Conservation (phyloP, 768 basidiomycete genomes). For the Cubamyces sp. region DNA sequence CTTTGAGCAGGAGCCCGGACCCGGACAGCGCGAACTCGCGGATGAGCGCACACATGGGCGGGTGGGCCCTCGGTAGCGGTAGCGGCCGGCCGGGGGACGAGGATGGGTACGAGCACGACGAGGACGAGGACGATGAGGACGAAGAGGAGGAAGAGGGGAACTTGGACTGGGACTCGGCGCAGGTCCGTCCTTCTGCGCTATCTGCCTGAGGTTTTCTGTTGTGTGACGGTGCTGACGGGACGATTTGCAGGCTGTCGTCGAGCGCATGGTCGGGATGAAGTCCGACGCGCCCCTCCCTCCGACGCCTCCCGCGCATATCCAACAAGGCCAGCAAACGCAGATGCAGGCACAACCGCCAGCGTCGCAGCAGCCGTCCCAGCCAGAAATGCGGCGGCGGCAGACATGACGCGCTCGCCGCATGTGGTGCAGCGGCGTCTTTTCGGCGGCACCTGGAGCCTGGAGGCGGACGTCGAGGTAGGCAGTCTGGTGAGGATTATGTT, state of each 20-base stretch:
- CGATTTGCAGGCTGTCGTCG: slow-evolving; percentile 33
- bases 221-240: neutral
- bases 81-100: slow-evolving; percentile 53
- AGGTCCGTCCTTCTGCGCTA: slow-evolving; percentile 44
- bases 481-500: too few relatives aligned
- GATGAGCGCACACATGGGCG: slow-evolving; percentile 54
- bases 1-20: slow-evolving; percentile 53
- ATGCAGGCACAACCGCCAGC: too few relatives aligned
- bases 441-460: too few relatives aligned
- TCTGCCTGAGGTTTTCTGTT: neutral
- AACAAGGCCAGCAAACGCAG: neutral
- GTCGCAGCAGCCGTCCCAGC: too few relatives aligned
- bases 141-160: slow-evolving; percentile 62
- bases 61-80: slow-evolving; percentile 76
- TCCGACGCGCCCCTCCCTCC: slow-evolving; percentile 5
- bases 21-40: slow-evolving; percentile 41
- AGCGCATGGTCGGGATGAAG: slow-evolving; percentile 39
- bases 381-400: too few relatives aligned
- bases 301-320: neutral
- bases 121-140: slow-evolving; percentile 45
- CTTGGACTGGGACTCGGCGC: slow-evolving; percentile 72
- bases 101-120: slow-evolving; percentile 49
- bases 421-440: too few relatives aligned
- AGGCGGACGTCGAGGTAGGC: too few relatives aligned
- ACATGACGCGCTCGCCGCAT: too few relatives aligned